Evolutionary conservation across 169 alveolate species (phyloP).

Genomic region (Blepharisma undulans): DNA sequence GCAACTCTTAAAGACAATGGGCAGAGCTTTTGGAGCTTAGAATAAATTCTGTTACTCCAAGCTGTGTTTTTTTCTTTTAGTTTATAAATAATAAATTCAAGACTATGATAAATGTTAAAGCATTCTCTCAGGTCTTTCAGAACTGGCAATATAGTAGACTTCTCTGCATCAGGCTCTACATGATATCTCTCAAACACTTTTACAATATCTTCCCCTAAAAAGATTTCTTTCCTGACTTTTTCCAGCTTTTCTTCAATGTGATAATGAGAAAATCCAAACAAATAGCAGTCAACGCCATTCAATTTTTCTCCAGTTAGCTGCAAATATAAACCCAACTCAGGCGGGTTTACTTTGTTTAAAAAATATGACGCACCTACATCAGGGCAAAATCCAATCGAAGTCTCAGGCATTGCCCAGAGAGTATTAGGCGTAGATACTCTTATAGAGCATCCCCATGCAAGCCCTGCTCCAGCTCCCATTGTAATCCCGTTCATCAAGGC

Average conservation of each 20-base stretch:
- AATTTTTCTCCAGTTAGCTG: slow-evolving; percentile 85
- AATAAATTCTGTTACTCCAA: slow-evolving; percentile 51
- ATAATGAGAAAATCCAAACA: slow-evolving; percentile 81
- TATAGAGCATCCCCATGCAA: slow-evolving; percentile 77
- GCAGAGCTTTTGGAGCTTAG: slow-evolving; percentile 41
- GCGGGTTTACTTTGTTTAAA: slow-evolving; percentile 67
- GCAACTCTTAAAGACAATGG: slow-evolving; percentile 69
- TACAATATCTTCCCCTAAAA: neutral
- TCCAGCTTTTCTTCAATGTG: slow-evolving; percentile 52
- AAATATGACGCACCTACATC: slow-evolving; percentile 89
- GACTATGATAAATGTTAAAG: slow-evolving; percentile 46
- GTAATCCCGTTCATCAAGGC: slow-evolving; percentile 83
- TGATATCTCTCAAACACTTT: neutral
- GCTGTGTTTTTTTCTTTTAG: neutral
- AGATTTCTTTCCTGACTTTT: neutral
- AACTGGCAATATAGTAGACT: neutral
- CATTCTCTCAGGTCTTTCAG: slow-evolving; percentile 49
- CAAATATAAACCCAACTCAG: slow-evolving; percentile 76
- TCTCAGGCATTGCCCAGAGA: slow-evolving; percentile 91
- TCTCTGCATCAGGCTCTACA: neutral
- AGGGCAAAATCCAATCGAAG: slow-evolving; percentile 86
- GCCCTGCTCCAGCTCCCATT: slow-evolving; percentile 93
- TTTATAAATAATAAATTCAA: slow-evolving; percentile 16
- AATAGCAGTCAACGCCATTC: slow-evolving; percentile 73
- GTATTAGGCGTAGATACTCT: slow-evolving; percentile 85